phyloP scores from a whole-genome alignment of 2,329 filamentous ascomycete species.

The Pyrenophora tritici-repentis region DNA sequence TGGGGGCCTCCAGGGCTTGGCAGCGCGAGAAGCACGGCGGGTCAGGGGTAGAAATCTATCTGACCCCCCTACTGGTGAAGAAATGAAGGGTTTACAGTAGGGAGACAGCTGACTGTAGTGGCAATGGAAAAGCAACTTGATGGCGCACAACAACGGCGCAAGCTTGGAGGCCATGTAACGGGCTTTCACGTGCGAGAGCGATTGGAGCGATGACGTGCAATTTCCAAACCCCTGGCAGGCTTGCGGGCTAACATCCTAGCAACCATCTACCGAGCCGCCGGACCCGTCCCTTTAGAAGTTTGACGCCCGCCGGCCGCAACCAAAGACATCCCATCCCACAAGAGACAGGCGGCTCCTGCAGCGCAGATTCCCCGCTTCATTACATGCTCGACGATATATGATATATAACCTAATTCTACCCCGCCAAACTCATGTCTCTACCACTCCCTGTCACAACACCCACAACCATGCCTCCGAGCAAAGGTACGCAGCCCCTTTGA shows the following conservation, averaged over 20 bases:
- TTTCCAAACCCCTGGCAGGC: constrained; percentile 8
- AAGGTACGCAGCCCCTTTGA: constrained; percentile 31
- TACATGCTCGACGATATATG: constrained; percentile 21
- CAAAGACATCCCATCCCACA: constrained; percentile 17
- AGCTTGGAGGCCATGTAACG: neutral
- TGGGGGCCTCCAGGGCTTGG: no score
- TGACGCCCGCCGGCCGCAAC: constrained; percentile 11
- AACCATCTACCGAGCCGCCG: constrained; percentile 20
- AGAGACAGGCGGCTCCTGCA: constrained; percentile 19
- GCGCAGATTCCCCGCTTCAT: constrained; percentile 18
- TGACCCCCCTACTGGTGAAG: no score
- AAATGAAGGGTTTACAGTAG: no score
- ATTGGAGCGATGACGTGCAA: constrained; percentile 19
- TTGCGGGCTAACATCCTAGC: neutral
- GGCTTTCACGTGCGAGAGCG: constrained; percentile 18
- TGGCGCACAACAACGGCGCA: neutral
- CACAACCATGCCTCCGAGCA: constrained; percentile 46
- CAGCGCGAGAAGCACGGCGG: no score
- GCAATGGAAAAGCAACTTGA: no score
- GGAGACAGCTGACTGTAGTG: neutral
- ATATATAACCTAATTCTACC: constrained; percentile 32
- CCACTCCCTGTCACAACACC: constrained; percentile 44
- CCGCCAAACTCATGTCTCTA: constrained; percentile 42
- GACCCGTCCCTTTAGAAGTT: constrained; percentile 23
- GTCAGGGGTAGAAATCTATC: no score